Evolutionary conservation across 305 asterid species (phyloP).

Genomic region (Salvia sclarea): DNA sequence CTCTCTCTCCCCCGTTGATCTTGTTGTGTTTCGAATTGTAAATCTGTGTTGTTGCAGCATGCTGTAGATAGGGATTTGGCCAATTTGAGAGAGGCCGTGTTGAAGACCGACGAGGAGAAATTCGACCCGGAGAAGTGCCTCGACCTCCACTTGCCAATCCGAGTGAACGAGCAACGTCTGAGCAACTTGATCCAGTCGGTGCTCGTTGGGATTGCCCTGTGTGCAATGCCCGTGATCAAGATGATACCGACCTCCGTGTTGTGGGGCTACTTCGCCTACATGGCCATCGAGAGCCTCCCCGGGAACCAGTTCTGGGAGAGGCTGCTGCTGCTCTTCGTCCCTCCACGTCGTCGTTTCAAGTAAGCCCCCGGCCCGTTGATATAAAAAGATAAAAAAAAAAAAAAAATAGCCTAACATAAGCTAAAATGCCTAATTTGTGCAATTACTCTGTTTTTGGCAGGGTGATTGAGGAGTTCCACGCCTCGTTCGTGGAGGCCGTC

Average conservation of each 20-base stretch:
- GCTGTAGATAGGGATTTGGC: constrained; percentile 56
- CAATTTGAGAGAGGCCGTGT: constrained; percentile 65
- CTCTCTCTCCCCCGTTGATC: neutral
- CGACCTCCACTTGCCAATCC: constrained; percentile 67
- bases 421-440: neutral
- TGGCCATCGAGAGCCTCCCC: constrained; percentile 87
- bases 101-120: constrained; percentile 43
- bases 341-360: constrained; percentile 75
- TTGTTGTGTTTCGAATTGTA: neutral
- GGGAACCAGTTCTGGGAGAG: constrained; percentile 93
- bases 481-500: constrained; percentile 71
- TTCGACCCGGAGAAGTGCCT: constrained; percentile 67
- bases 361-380: too few species aligned
- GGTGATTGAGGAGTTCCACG: constrained; percentile 55
- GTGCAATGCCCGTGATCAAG: constrained; percentile 69
- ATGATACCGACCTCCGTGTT: constrained; percentile 77
- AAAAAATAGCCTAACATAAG: too few species aligned
- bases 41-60: constrained; percentile 36
- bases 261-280: constrained; percentile 90
- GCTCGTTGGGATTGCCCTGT: constrained; percentile 59
- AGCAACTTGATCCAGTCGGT: constrained; percentile 79
- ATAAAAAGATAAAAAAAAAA: too few species aligned
- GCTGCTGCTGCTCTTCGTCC: constrained; percentile 50
- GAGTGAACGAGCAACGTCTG: constrained; percentile 85
- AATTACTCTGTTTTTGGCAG: constrained; percentile 32